These are phyloP conservation scores for Naganishia cerealis DNA, from an alignment of 1,284 basidiomycete species.

Conservation along the genomic window DNA sequence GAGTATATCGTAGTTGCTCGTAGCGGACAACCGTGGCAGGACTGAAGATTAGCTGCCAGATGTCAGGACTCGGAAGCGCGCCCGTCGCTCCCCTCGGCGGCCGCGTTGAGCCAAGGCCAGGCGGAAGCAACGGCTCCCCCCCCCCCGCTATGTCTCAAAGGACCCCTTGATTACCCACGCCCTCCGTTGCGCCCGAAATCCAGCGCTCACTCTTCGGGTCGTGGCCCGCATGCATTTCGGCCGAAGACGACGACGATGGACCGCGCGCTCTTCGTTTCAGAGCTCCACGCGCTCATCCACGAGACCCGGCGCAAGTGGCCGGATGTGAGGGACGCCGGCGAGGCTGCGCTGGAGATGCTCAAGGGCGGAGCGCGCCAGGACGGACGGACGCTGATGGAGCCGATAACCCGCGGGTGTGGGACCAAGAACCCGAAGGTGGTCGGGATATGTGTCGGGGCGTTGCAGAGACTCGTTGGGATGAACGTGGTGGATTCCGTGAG, in stretches of 20 bases:
- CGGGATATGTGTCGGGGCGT: conserved; percentile 81
- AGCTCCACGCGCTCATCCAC: conserved; percentile 68
- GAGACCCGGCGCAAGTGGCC: conserved; percentile 78
- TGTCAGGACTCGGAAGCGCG: too few species aligned
- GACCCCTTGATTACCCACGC: too few species aligned
- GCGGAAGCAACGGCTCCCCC: too few species aligned
- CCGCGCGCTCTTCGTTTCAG: conserved; percentile 52
- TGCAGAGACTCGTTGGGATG: conserved; percentile 85
- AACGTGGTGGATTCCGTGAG: conserved; percentile 69
- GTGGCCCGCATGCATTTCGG: not conserved
- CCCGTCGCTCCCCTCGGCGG: too few species aligned
- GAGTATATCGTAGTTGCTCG: too few species aligned
- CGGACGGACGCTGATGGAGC: conserved; percentile 76
- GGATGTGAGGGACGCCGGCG: conserved; percentile 80
- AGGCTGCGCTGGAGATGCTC: conserved; percentile 78
- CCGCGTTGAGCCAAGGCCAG: too few species aligned
- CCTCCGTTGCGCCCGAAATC: too few species aligned
- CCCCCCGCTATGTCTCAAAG: too few species aligned
- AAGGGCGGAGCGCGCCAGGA: conserved; percentile 58
- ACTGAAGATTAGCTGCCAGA: too few species aligned
- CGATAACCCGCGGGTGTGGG: conserved; percentile 89
- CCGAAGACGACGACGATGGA: conserved; percentile 37
- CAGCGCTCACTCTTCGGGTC: too few species aligned
- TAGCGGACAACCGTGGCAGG: too few species aligned
- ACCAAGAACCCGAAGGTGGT: conserved; percentile 93